Percentiles rank a stretch among this genome's conserved stretches.
Evolutionary conservation across 345 rosid species (phyloP).

Genomic region (Salix udensis): DNA sequence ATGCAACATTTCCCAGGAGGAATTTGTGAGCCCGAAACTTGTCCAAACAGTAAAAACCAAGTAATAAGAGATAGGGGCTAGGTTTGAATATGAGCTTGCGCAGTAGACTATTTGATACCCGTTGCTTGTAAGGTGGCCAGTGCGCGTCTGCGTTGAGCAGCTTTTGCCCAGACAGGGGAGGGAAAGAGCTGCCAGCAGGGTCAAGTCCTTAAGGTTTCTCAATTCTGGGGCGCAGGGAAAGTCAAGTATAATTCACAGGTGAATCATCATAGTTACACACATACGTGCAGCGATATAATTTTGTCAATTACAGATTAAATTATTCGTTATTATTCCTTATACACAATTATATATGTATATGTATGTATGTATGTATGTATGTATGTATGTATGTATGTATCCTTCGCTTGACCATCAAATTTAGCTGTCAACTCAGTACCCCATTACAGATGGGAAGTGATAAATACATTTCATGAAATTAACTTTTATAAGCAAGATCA

Average conservation of each 20-base stretch:
- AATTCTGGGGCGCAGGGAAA: constrained; percentile 14
- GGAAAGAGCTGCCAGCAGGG: constrained; percentile 8
- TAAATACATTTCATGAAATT: too few relatives aligned
- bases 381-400: not conserved
- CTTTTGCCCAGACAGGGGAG: constrained; percentile 5
- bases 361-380: too few relatives aligned
- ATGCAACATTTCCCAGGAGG: constrained; percentile 46
- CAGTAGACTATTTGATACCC: constrained; percentile 3
- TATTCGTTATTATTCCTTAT: constrained; percentile 19
- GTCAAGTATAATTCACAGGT: constrained; percentile 15
- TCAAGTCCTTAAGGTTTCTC: constrained; percentile 8
- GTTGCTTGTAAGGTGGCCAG: constrained; percentile 1
- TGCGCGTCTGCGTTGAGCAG: constrained; percentile 9
- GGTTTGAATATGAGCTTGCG: not conserved
- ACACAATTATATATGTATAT: not conserved
- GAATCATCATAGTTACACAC: constrained; percentile 19
- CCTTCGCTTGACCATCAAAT: not conserved
- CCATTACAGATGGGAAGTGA: too few relatives aligned
- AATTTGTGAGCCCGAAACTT: constrained; percentile 15
- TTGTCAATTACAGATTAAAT: not conserved
- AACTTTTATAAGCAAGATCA: too few relatives aligned
- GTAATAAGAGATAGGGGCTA: constrained; percentile 23
- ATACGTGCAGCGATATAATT: constrained; percentile 3
- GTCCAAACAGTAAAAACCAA: constrained; percentile 29
- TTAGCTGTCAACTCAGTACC: constrained; percentile 1